A percentile compares a stretch with the other conserved stretches of the same genome.
These are phyloP conservation scores for Sodiomyces alkalinus DNA, from an alignment of 2,329 filamentous ascomycete species.

Conservation along the genomic window DNA sequence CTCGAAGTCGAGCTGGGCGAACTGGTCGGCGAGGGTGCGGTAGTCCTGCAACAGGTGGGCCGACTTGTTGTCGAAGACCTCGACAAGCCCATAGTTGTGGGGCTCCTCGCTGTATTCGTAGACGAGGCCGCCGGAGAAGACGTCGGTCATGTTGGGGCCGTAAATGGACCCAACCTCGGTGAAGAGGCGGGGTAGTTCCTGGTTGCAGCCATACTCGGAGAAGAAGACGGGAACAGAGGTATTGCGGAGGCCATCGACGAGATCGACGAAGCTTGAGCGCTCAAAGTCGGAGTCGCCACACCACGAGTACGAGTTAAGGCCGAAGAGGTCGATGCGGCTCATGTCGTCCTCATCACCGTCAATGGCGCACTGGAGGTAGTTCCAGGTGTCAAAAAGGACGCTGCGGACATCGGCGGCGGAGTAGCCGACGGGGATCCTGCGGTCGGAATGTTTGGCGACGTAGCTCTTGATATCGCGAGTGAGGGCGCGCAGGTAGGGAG, in stretches of 20 bases:
- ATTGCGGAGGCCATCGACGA: constrained; percentile 49
- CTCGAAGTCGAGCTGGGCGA: constrained; percentile 57
- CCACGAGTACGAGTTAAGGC: constrained; percentile 61
- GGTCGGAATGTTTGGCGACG: constrained; percentile 54
- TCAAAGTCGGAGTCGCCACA: constrained; percentile 50
- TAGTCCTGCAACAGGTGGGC: constrained; percentile 49
- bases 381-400: constrained; percentile 59
- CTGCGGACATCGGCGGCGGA: constrained; percentile 65
- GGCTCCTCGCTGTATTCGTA: constrained; percentile 67
- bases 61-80: constrained; percentile 40
- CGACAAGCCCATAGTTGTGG: constrained; percentile 50
- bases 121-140: constrained; percentile 62
- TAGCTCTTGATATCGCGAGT: constrained; percentile 72
- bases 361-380: constrained; percentile 56
- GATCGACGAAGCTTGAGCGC: constrained; percentile 44
- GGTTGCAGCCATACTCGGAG: constrained; percentile 71
- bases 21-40: constrained; percentile 61
- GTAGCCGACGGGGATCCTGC: constrained; percentile 62
- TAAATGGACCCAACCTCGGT: constrained; percentile 64
- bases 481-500: constrained; percentile 60
- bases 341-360: constrained; percentile 37
- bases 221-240: constrained; percentile 65
- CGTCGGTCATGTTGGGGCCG: constrained; percentile 48
- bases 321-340: constrained; percentile 59
- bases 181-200: constrained; percentile 54